phyloP scores from a whole-genome alignment of 1,139 yeast genomes.

The Hyphopichia khmerensis region DNA sequence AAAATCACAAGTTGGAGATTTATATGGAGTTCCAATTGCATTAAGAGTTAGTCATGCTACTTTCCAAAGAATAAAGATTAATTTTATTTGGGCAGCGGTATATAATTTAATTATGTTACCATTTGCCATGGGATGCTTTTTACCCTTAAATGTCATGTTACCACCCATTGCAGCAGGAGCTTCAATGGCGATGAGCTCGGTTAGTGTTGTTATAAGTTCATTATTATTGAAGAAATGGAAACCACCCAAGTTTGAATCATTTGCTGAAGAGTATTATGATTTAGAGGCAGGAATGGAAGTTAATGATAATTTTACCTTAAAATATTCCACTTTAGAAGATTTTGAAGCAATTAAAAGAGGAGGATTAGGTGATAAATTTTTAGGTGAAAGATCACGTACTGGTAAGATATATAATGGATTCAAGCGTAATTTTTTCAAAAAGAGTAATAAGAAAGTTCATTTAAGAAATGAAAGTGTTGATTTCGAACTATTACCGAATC shows the following conservation, averaged over 20 bases:
- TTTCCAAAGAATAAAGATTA: constrained; percentile 71
- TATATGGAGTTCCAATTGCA: constrained; percentile 70
- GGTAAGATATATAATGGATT: constrained; percentile 2
- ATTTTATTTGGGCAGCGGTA: constrained; percentile 81
- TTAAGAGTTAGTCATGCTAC: constrained; percentile 71
- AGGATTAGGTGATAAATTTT: constrained; percentile 4
- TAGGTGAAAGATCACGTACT: not conserved
- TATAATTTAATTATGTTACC: constrained; percentile 91
- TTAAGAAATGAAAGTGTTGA: constrained; percentile 2
- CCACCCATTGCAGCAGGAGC: constrained; percentile 92
- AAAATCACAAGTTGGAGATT: constrained; percentile 25
- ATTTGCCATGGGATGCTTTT: constrained; percentile 86
- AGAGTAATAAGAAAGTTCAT: not conserved
- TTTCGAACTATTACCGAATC: constrained; percentile 1
- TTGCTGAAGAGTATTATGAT: constrained; percentile 14
- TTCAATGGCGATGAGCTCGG: constrained; percentile 91
- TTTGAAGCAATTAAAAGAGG: constrained; percentile 26
- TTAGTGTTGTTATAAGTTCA: constrained; percentile 84
- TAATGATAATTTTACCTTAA: constrained; percentile 27
- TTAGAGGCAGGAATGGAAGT: constrained; percentile 18
- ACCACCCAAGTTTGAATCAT: constrained; percentile 33
- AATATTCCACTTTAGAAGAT: constrained; percentile 28
- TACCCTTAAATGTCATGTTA: constrained; percentile 75
- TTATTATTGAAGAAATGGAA: constrained; percentile 65
- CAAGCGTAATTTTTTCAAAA: not conserved